Evolutionary conservation across 108 stramenopile species (phyloP).

Genomic region (Cyclotella choctawhatcheeana): DNA sequence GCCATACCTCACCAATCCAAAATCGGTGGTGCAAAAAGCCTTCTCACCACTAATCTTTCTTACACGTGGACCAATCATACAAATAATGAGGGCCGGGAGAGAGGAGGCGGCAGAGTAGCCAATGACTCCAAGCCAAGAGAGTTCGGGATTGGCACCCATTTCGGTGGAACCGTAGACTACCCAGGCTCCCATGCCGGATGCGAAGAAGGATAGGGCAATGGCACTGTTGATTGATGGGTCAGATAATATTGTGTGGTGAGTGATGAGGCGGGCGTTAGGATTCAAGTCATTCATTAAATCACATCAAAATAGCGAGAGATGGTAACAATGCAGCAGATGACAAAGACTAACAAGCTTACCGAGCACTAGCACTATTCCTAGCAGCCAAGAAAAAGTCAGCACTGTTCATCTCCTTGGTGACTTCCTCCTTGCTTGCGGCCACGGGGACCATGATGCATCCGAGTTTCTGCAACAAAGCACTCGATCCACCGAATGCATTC

Average conservation of each 20-base stretch:
- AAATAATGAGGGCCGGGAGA: slow-evolving; percentile 63
- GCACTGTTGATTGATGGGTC: slow-evolving; percentile 15
- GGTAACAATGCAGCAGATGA: no score
- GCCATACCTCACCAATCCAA: slow-evolving; percentile 71
- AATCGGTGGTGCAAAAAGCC: slow-evolving; percentile 75
- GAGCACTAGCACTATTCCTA: slow-evolving; percentile 55
- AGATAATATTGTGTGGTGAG: background rate
- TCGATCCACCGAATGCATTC: slow-evolving; percentile 35
- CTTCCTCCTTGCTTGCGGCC: slow-evolving; percentile 18
- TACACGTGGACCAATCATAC: slow-evolving; percentile 62
- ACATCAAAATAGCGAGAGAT: no score
- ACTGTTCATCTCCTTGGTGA: slow-evolving; percentile 19
- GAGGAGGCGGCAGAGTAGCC: slow-evolving; percentile 72
- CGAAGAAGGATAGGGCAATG: slow-evolving; percentile 76
- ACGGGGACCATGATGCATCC: slow-evolving; percentile 49
- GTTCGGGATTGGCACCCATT: slow-evolving; percentile 63
- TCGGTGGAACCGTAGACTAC: slow-evolving; percentile 80
- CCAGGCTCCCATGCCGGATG: slow-evolving; percentile 82
- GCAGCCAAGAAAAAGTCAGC: slow-evolving; percentile 70
- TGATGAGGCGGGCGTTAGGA: no score
- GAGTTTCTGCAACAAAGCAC: slow-evolving; percentile 29
- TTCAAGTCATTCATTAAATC: no score
- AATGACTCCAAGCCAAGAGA: slow-evolving; percentile 76
- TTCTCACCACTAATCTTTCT: slow-evolving; percentile 43
- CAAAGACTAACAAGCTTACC: slow-evolving; percentile 18